Conservation (phyloP, 805 yeast genomes). For the Nakazawaea wickerhamii region DNA sequence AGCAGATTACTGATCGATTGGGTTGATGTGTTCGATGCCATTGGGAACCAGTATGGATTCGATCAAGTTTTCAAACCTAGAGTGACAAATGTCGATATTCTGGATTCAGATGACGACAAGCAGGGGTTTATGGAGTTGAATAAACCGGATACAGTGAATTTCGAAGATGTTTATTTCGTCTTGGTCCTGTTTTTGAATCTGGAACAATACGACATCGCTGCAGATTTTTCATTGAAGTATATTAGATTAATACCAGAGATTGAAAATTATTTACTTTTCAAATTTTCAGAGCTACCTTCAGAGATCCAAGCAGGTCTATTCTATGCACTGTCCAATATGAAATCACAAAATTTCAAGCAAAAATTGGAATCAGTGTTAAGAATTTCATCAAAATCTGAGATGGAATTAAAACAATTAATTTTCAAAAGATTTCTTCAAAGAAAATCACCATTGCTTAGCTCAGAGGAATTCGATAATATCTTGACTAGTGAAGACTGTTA, state of each 20-base stretch:
- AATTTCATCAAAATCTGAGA: conserved; percentile 5
- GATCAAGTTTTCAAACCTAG: conserved; percentile 2
- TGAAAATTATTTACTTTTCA: conserved; percentile 2
- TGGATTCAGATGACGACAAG: background rate
- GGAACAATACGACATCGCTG: conserved; percentile 2
- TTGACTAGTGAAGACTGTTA: conserved; percentile 10
- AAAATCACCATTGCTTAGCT: conserved; percentile 6
- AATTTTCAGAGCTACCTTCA: conserved; percentile 4
- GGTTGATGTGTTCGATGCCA: conserved; percentile 1
- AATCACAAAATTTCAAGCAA: background rate
- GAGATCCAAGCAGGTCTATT: conserved; percentile 6
- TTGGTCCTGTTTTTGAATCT: conserved; percentile 1
- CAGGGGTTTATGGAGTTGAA: conserved; percentile 7
- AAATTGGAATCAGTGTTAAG: background rate
- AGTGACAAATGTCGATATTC: background rate
- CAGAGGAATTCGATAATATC: background rate
- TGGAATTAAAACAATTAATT: conserved; percentile 11
- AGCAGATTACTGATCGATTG: background rate
- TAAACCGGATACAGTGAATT: conserved; percentile 1
- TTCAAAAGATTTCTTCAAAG: conserved; percentile 9
- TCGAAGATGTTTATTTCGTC: conserved; percentile 7
- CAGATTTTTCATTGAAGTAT: conserved; percentile 6
- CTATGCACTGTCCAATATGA: background rate
- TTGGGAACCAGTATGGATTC: conserved; percentile 7
- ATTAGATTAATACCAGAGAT: conserved; percentile 1